phyloP scores from a whole-genome alignment of 768 basidiomycete species.

The Lactarius tabidus region DNA sequence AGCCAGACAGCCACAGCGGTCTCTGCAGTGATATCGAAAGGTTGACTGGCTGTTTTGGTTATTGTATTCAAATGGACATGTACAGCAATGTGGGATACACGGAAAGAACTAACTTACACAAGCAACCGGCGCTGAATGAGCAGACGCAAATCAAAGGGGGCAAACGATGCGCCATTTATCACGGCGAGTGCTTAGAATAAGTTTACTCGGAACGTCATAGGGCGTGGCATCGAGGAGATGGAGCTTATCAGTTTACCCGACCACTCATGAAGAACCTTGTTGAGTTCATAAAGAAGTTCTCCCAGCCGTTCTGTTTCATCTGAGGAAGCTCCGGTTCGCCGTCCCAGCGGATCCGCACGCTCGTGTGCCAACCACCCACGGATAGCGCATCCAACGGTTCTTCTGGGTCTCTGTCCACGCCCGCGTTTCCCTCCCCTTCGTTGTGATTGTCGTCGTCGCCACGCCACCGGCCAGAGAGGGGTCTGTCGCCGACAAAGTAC shows the following conservation, averaged over 20 bases:
- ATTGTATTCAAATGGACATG: too few relatives aligned
- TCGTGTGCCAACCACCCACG: background rate
- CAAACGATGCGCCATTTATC: too few relatives aligned
- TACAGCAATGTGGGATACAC: too few relatives aligned
- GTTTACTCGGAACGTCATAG: too few relatives aligned
- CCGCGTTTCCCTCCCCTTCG: background rate
- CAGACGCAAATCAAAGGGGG: too few relatives aligned
- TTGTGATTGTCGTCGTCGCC: background rate
- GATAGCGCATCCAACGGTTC: background rate
- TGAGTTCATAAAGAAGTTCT: background rate
- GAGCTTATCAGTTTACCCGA: background rate
- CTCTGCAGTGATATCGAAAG: too few relatives aligned
- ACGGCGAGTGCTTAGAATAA: too few relatives aligned
- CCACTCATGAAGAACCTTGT: constrained; percentile 7
- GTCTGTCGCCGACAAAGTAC: constrained; percentile 14
- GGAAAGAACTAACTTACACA: too few relatives aligned
- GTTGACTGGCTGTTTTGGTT: too few relatives aligned
- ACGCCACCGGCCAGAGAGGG: background rate
- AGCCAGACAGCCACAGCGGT: too few relatives aligned
- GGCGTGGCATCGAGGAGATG: too few relatives aligned
- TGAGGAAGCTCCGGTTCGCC: constrained; percentile 11
- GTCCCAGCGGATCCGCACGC: constrained; percentile 3
- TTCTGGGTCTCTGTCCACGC: background rate
- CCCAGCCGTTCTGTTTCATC: background rate
- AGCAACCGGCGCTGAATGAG: too few relatives aligned